These are phyloP conservation scores for Penicillium desertorum DNA, from an alignment of 495 filamentous ascomycete genomes.

Conservation along the genomic window DNA sequence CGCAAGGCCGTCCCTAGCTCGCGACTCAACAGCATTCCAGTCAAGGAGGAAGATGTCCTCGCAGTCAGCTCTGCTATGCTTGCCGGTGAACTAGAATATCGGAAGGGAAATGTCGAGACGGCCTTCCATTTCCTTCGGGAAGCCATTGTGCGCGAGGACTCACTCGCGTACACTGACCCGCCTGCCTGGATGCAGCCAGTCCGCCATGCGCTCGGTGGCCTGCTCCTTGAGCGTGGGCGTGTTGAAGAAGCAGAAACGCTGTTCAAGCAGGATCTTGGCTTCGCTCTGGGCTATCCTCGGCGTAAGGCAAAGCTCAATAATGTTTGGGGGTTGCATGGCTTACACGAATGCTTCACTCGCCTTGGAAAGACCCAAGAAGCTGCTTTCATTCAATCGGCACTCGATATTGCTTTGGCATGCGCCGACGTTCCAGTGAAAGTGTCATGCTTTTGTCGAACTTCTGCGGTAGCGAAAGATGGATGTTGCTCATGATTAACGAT, in stretches of 20 bases:
- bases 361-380: neutral
- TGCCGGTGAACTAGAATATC: constrained; percentile 1
- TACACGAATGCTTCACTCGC: neutral
- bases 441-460: neutral
- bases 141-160: constrained; percentile 1
- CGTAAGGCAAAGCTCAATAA: constrained; percentile 7
- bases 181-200: constrained; percentile 7
- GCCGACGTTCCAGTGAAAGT: constrained; percentile 1
- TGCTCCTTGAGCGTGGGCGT: neutral
- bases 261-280: constrained; percentile 3
- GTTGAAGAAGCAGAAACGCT: neutral
- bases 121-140: neutral
- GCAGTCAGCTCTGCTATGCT: neutral
- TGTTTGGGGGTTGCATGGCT: constrained; percentile 6
- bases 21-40: constrained; percentile 6
- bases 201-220: constrained; percentile 1
- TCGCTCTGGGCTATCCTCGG: neutral
- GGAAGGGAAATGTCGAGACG: constrained; percentile 1
- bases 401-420: constrained; percentile 1
- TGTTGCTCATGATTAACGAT: neutral
- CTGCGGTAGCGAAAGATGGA: neutral
- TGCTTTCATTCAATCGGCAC: constrained; percentile 2
- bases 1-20: neutral
- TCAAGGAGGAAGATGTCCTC: constrained; percentile 4
- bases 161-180: neutral